These are phyloP conservation scores for Lantana camara DNA, from an alignment of 257 asterid genomes.

Conservation along the genomic window DNA sequence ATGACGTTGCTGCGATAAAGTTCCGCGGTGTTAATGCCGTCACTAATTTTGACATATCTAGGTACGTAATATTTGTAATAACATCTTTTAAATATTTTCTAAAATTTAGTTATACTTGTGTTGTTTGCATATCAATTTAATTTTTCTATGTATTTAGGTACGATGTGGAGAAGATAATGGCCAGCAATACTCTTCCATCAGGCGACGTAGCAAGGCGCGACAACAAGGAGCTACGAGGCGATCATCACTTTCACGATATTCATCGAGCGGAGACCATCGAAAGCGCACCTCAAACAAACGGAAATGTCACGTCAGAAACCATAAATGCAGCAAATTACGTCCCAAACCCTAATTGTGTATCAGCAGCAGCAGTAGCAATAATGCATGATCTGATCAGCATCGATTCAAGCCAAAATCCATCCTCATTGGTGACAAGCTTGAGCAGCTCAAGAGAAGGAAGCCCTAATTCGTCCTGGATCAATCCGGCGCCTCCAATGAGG, in stretches of 20 bases:
- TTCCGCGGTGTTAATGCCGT: conserved; percentile 56
- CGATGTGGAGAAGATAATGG: conserved; percentile 47
- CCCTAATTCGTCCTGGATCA: conserved; percentile 52
- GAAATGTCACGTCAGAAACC: conserved; percentile 19
- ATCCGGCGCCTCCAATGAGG: conserved; percentile 41
- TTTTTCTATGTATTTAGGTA: conserved; percentile 36
- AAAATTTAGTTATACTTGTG: too few relatives aligned
- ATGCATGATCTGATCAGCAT: conserved; percentile 44
- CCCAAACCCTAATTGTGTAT: conserved; percentile 29
- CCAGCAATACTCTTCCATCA: conserved; percentile 40
- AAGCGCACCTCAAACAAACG: conserved; percentile 21
- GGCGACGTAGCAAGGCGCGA: conserved; percentile 50
- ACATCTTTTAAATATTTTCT: too few relatives aligned
- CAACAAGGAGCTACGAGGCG: conserved; percentile 14
- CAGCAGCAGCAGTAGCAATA: background rate
- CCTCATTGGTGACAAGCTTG: conserved; percentile 57
- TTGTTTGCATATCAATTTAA: too few relatives aligned
- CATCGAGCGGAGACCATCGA: background rate
- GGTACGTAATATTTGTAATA: conserved; percentile 31
- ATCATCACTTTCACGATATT: background rate
- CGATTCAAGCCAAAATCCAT: conserved; percentile 37
- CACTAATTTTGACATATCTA: conserved; percentile 51
- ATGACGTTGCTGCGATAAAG: conserved; percentile 61
- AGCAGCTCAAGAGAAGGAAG: conserved; percentile 65
- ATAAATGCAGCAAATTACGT: conserved; percentile 21